A percentile compares a stretch with the other conserved stretches of the same genome.
Conservation (phyloP, 2,329 filamentous ascomycete genomes). For the Emericellopsis cladophorae region DNA sequence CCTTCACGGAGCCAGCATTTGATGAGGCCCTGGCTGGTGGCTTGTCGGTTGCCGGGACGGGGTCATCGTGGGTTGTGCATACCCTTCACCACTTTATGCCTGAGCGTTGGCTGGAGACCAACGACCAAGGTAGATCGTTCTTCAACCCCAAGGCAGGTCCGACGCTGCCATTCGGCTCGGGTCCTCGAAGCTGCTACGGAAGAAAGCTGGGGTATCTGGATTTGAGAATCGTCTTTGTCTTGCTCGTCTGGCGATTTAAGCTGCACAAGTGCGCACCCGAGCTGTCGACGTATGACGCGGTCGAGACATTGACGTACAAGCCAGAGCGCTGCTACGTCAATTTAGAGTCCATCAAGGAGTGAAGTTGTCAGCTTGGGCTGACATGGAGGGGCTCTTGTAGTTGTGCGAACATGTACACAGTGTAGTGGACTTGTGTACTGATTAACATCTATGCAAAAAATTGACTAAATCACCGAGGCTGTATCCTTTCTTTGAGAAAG, state of each 20-base stretch:
- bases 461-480: too few species aligned
- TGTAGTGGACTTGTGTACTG: too few species aligned
- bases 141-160: slow-evolving; percentile 10
- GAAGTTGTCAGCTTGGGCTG: too few species aligned
- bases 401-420: too few species aligned
- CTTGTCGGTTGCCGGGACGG: not conserved
- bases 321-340: slow-evolving; percentile 8
- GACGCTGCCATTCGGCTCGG: slow-evolving; percentile 18
- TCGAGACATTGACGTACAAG: slow-evolving; percentile 8
- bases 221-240: slow-evolving; percentile 12
- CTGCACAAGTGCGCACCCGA: slow-evolving; percentile 6
- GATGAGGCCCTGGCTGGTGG: slow-evolving; percentile 4
- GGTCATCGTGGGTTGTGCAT: slow-evolving; percentile 7
- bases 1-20: slow-evolving; percentile 1
- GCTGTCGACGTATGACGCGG: slow-evolving; percentile 8
- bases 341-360: not conserved
- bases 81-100: not conserved
- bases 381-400: too few species aligned
- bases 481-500: too few species aligned
- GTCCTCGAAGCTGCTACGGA: slow-evolving; percentile 22
- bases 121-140: not conserved
- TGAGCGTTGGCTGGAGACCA: not conserved
- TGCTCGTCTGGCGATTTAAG: slow-evolving; percentile 16
- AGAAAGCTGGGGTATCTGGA: slow-evolving; percentile 14
- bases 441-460: too few species aligned